Percentiles rank a stretch among this genome's conserved stretches.
Conservation (phyloP, 202 grass and related monocot genomes). For the Dendrocalamus latiflorus region DNA sequence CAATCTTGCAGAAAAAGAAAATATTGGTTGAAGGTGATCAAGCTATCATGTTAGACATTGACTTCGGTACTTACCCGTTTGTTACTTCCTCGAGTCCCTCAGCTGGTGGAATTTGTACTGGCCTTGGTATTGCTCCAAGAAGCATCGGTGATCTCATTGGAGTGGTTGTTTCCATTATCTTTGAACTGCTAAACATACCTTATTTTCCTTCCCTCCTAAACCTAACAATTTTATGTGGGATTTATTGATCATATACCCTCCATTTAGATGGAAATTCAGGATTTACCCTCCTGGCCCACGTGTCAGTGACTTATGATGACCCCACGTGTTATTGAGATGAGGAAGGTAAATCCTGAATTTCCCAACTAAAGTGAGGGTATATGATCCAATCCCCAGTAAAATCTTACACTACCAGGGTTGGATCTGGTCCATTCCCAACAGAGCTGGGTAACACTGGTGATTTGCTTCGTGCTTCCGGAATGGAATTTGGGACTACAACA, state of each 20-base stretch:
- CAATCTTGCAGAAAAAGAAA: constrained; percentile 85
- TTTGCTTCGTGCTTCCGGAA: constrained; percentile 59
- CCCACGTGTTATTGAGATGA: too few species aligned
- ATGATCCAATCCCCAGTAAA: too few species aligned
- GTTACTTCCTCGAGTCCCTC: constrained; percentile 97
- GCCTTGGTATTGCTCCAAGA: constrained; percentile 82
- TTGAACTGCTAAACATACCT: neutral
- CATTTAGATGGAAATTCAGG: too few species aligned
- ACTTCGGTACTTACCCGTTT: constrained; percentile 95
- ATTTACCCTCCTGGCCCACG: too few species aligned
- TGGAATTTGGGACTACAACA: constrained; percentile 92
- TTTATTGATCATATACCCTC: too few species aligned
- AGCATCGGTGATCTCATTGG: constrained; percentile 77
- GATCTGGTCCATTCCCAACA: constrained; percentile 89
- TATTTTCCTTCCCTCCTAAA: neutral
- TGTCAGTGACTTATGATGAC: too few species aligned
- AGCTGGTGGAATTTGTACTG: constrained; percentile 89
- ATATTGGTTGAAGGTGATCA: constrained; percentile 94
- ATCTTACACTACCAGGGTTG: too few species aligned
- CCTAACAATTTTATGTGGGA: neutral
- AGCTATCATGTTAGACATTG: constrained; percentile 96
- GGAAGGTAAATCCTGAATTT: too few species aligned
- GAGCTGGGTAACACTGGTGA: constrained; percentile 76
- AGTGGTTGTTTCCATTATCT: constrained; percentile 49
- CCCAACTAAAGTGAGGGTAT: too few species aligned